Evolutionary conservation across 2,329 filamentous ascomycete genomes (phyloP).

Genomic region (Aureobasidium sp.): DNA sequence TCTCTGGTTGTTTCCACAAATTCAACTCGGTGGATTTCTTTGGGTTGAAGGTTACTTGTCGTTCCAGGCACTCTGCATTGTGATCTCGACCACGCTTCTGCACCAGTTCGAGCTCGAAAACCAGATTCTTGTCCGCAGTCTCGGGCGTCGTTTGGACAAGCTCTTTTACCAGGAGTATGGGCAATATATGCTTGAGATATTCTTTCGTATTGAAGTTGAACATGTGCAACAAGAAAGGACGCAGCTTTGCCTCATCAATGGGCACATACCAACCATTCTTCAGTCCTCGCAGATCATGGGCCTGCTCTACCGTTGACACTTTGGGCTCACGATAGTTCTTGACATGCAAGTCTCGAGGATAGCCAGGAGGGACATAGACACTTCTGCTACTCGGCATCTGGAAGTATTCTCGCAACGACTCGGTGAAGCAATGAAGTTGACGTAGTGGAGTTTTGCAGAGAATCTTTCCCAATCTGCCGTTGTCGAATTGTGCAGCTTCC

Average conservation of each 20-base stretch:
- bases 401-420: background rate
- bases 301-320: constrained; percentile 27
- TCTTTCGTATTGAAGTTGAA: constrained; percentile 34
- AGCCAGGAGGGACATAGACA: constrained; percentile 21
- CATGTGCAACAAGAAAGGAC: constrained; percentile 27
- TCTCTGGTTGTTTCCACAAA: constrained; percentile 15
- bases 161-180: constrained; percentile 29
- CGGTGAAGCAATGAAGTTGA: constrained; percentile 4
- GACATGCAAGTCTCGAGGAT: constrained; percentile 25
- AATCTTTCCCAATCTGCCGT: constrained; percentile 29
- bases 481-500: constrained; percentile 22
- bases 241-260: constrained; percentile 30
- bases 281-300: constrained; percentile 26
- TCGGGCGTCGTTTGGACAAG: constrained; percentile 19
- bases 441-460: constrained; percentile 20
- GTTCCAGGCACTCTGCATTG: constrained; percentile 20
- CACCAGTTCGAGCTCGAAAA: constrained; percentile 27
- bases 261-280: constrained; percentile 25
- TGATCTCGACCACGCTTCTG: constrained; percentile 24
- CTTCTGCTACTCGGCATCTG: background rate
- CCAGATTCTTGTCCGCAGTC: constrained; percentile 20
- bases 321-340: constrained; percentile 33
- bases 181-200: constrained; percentile 34
- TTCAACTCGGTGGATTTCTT: background rate
- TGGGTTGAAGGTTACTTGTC: constrained; percentile 29